Conservation (phyloP, 495 filamentous ascomycete species). For the Talaromyces thailandensis region DNA sequence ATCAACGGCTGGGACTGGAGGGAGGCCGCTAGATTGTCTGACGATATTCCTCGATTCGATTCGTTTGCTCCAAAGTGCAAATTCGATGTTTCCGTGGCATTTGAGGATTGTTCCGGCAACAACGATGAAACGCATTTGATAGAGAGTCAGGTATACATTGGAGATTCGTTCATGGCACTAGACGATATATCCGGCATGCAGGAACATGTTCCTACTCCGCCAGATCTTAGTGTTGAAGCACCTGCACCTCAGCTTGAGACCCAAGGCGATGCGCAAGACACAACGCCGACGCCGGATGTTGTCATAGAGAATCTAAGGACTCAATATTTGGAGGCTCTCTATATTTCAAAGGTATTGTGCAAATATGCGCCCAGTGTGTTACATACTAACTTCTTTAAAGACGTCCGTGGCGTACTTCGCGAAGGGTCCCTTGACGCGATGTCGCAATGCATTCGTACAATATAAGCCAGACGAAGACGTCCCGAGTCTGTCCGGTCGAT, state of each 20-base stretch:
- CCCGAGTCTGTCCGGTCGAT: conserved; percentile 52
- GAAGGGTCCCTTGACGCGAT: conserved; percentile 88
- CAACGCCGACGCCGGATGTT: conserved; percentile 37
- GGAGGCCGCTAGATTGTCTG: conserved; percentile 28
- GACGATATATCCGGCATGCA: not conserved
- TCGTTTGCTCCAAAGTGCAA: conserved; percentile 16
- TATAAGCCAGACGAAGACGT: conserved; percentile 32
- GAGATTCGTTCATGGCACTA: not conserved
- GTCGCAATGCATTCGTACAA: conserved; percentile 64
- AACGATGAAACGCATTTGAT: not conserved
- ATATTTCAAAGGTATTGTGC: conserved; percentile 64
- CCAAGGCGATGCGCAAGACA: conserved; percentile 17
- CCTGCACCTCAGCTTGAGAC: not conserved
- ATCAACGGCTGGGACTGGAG: conserved; percentile 24
- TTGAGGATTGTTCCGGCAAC: conserved; percentile 8
- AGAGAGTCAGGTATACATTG: not conserved
- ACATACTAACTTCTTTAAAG: conserved; percentile 27
- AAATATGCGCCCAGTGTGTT: not conserved
- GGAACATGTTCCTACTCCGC: not conserved
- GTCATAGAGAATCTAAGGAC: conserved; percentile 58
- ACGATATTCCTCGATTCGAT: conserved; percentile 17
- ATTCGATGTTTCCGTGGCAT: conserved; percentile 26
- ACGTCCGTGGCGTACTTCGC: conserved; percentile 94
- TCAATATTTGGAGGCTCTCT: conserved; percentile 85
- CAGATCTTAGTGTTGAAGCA: not conserved